These are phyloP conservation scores for Sphaerulina vaccinii DNA, from an alignment of 2,329 filamentous ascomycete species.

Conservation along the genomic window DNA sequence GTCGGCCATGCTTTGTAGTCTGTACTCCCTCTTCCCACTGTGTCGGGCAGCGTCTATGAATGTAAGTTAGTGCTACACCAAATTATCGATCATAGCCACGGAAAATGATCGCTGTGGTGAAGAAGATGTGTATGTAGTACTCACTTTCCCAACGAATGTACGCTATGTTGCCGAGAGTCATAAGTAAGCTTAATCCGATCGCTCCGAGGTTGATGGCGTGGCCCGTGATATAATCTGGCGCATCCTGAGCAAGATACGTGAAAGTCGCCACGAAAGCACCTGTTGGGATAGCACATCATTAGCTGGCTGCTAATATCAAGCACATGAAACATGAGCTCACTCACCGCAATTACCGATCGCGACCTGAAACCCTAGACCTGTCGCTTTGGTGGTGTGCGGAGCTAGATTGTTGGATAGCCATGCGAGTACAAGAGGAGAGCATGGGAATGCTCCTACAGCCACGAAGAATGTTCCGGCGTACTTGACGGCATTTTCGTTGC, in stretches of 20 bases:
- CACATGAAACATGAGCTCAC: no score
- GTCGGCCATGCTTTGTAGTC: constrained; percentile 36
- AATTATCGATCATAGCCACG: constrained; percentile 2
- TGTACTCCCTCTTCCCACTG: constrained; percentile 41
- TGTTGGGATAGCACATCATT: constrained; percentile 1
- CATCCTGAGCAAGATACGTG: constrained; percentile 46
- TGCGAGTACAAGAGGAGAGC: constrained; percentile 35
- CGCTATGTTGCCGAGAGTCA: constrained; percentile 37
- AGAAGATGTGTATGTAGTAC: neutral
- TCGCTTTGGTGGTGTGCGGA: constrained; percentile 46
- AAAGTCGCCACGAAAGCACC: constrained; percentile 48
- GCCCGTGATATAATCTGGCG: constrained; percentile 42
- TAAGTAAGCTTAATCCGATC: constrained; percentile 39
- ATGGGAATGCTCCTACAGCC: constrained; percentile 36
- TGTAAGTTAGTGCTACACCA: neutral
- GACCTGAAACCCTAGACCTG: constrained; percentile 44
- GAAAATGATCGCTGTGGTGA: neutral
- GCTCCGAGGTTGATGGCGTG: constrained; percentile 46
- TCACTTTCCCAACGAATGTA: constrained; percentile 47
- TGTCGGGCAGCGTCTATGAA: constrained; percentile 33
- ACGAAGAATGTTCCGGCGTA: constrained; percentile 45
- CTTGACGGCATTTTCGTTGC: constrained; percentile 35
- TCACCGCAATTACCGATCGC: constrained; percentile 42
- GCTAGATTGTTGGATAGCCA: constrained; percentile 48
- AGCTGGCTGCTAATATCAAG: neutral